Percentiles rank a stretch among this genome's conserved stretches.
phyloP scores from a whole-genome alignment of 1,284 basidiomycete genomes.

The Ustilago shanxiensis region DNA sequence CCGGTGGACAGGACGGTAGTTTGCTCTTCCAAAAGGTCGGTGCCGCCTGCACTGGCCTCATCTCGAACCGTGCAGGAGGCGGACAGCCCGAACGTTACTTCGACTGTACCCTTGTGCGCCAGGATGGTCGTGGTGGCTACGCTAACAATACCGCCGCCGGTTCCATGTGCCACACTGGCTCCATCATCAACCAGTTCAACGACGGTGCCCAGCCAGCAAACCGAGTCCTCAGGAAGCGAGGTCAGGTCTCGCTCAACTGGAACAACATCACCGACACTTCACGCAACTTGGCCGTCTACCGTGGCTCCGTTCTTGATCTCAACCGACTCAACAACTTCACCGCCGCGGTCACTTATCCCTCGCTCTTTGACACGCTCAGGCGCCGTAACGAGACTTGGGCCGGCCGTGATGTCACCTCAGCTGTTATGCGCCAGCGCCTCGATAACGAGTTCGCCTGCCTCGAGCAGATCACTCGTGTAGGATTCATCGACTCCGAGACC shows the following conservation, averaged over 20 bases:
- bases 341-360: slow-evolving; percentile 80
- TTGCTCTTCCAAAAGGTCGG: slow-evolving; percentile 96
- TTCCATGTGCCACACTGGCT: slow-evolving; percentile 55
- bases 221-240: slow-evolving; percentile 72
- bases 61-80: slow-evolving; percentile 74
- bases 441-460: slow-evolving; percentile 82
- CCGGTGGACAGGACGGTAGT: slow-evolving; percentile 86
- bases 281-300: slow-evolving; percentile 89
- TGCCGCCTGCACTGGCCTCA: slow-evolving; percentile 81
- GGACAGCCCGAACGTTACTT: slow-evolving; percentile 81
- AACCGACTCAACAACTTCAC: slow-evolving; percentile 86
- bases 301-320: slow-evolving; percentile 91
- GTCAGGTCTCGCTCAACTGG: slow-evolving; percentile 95
- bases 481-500: slow-evolving; percentile 91
- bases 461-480: slow-evolving; percentile 85
- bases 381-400: slow-evolving; percentile 80
- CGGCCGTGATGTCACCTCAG: slow-evolving; percentile 86
- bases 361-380: slow-evolving; percentile 84
- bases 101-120: slow-evolving; percentile 89
- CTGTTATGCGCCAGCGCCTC: slow-evolving; percentile 79
- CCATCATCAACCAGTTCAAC: slow-evolving; percentile 47
- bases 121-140: slow-evolving; percentile 75
- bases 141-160: slow-evolving; percentile 40
- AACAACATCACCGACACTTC: slow-evolving; percentile 79
- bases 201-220: slow-evolving; percentile 36